Conservation (phyloP, 345 rosid species). For the Viola odorata region DNA sequence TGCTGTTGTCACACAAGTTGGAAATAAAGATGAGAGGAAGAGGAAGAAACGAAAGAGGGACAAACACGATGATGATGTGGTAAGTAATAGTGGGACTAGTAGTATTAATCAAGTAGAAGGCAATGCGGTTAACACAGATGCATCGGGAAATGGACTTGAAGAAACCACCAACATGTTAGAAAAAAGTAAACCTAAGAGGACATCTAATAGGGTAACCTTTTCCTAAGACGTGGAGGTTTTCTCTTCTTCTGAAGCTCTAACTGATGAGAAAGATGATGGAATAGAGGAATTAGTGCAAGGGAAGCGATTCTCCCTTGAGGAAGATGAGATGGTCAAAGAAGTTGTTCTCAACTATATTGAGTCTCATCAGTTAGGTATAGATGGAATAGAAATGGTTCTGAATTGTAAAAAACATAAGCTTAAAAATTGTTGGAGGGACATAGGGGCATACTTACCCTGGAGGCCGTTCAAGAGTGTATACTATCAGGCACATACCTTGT, state of each 20-base stretch:
- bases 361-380: slow-evolving; percentile 48
- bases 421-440: slow-evolving; percentile 72
- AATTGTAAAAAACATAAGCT: slow-evolving; percentile 30
- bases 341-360: slow-evolving; percentile 53
- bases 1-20: too few relatives aligned
- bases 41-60: too few relatives aligned
- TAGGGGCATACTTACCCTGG: slow-evolving; percentile 54
- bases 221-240: slow-evolving; percentile 57
- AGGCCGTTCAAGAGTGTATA: slow-evolving; percentile 40
- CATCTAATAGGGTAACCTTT: slow-evolving; percentile 58
- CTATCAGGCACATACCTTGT: slow-evolving; percentile 55
- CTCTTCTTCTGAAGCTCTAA: slow-evolving; percentile 26
- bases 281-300: slow-evolving; percentile 43
- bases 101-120: background rate
- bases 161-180: background rate
- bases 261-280: slow-evolving; percentile 10
- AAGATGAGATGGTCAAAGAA: slow-evolving; percentile 46
- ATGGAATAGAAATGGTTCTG: slow-evolving; percentile 57
- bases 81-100: too few relatives aligned
- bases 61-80: too few relatives aligned
- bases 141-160: background rate
- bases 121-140: slow-evolving; percentile 4
- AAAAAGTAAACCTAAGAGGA: slow-evolving; percentile 9
- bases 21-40: too few relatives aligned
- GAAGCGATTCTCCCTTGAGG: slow-evolving; percentile 66